These are phyloP conservation scores for Aspergillus incahuasiensis DNA, from an alignment of 495 filamentous ascomycete genomes.

Conservation along the genomic window DNA sequence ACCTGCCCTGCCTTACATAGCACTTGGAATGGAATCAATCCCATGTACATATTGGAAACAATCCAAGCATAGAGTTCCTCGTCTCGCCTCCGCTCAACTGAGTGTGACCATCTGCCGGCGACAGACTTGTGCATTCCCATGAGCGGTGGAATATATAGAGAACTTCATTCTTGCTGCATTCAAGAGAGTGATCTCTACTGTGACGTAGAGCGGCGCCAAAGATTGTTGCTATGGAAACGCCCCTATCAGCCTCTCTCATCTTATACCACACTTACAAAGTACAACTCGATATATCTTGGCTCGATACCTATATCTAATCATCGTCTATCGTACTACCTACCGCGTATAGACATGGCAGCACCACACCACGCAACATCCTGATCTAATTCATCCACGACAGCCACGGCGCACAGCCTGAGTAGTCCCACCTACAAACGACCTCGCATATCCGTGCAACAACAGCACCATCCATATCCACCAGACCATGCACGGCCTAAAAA, in stretches of 20 bases:
- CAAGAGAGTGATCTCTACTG: not conserved
- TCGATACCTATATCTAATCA: no score
- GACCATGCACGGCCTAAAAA: constrained; percentile 1
- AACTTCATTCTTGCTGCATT: not conserved
- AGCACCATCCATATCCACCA: not conserved
- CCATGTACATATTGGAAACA: constrained; percentile 38
- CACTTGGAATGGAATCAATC: constrained; percentile 24
- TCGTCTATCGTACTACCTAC: no score
- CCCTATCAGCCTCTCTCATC: not conserved
- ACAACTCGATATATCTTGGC: not conserved
- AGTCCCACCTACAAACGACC: not conserved
- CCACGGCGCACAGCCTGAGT: not conserved
- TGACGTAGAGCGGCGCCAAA: not conserved
- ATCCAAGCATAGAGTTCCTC: constrained; percentile 27
- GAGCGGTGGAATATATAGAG: not conserved
- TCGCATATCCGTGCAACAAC: not conserved
- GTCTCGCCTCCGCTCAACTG: constrained; percentile 1
- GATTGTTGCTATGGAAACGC: constrained; percentile 18
- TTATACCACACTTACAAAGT: no score
- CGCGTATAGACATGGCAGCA: not conserved
- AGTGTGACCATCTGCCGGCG: constrained; percentile 14
- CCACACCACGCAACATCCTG: not conserved
- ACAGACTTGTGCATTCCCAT: constrained; percentile 2
- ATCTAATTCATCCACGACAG: not conserved
- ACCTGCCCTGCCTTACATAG: constrained; percentile 33